Conservation (phyloP, 768 basidiomycete species). For the Exidia glandulosa region DNA sequence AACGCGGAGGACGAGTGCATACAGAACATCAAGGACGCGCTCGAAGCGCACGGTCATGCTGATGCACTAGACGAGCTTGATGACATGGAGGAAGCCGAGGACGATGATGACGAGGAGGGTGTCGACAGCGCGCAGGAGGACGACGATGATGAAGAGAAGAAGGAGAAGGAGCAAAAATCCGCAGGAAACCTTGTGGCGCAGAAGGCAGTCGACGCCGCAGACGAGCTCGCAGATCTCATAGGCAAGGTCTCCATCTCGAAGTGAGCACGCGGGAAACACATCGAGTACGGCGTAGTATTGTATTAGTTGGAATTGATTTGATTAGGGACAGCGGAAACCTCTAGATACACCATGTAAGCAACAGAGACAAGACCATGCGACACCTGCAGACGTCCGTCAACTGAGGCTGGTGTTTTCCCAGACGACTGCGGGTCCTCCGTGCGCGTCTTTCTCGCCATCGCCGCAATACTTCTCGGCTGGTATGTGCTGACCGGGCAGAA, state of each 20-base stretch:
- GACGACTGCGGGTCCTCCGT: too few species aligned
- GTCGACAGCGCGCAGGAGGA: slow-evolving; percentile 28
- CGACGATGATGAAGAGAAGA: slow-evolving; percentile 30
- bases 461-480: too few species aligned
- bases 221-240: slow-evolving; percentile 55
- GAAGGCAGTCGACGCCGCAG: slow-evolving; percentile 27
- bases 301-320: too few species aligned
- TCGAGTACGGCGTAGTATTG: too few species aligned
- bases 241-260: slow-evolving; percentile 46
- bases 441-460: too few species aligned
- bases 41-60: slow-evolving; percentile 26
- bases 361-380: too few species aligned
- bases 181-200: slow-evolving; percentile 10
- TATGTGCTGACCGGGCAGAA: too few species aligned
- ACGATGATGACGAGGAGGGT: slow-evolving; percentile 48
- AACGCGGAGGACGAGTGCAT: slow-evolving; percentile 34
- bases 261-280: too few species aligned
- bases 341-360: too few species aligned
- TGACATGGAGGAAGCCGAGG: slow-evolving; percentile 73
- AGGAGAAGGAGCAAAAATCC: slow-evolving; percentile 21
- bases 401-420: too few species aligned
- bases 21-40: slow-evolving; percentile 27
- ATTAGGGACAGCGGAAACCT: too few species aligned
- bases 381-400: too few species aligned
- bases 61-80: slow-evolving; percentile 40